Conservation (phyloP, 306 rosid genomes). For the Styphnolobium japonicum region DNA sequence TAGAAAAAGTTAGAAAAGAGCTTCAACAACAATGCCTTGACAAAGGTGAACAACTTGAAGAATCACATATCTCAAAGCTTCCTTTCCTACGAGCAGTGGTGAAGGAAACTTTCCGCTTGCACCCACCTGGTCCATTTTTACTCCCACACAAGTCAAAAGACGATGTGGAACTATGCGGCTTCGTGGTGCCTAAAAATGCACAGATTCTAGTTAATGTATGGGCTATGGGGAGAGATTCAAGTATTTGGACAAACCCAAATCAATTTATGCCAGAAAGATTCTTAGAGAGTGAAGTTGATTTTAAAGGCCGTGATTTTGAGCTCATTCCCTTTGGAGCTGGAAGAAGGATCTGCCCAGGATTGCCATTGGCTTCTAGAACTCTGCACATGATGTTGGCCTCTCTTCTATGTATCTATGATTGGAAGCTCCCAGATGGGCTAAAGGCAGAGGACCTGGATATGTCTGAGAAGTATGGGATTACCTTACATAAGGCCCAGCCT, state of each 20-base stretch:
- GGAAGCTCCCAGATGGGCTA: conserved; percentile 25
- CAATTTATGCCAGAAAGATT: conserved; percentile 30
- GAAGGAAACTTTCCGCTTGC: conserved; percentile 39
- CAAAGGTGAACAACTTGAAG: conserved; percentile 5
- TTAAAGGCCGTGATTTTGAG: conserved; percentile 27
- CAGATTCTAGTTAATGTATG: conserved; percentile 32
- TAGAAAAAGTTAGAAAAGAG: conserved; percentile 12
- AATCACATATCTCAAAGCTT: conserved; percentile 11
- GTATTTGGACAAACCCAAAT: conserved; percentile 28
- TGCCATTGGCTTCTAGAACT: conserved; percentile 19
- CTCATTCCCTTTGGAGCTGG: conserved; percentile 47
- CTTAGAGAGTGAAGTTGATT: conserved; percentile 2
- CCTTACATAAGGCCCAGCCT: conserved; percentile 9
- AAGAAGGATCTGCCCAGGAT: conserved; percentile 39
- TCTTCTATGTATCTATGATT: conserved; percentile 13
- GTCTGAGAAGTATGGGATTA: neutral
- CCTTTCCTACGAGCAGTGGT: conserved; percentile 28
- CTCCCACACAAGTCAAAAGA: conserved; percentile 18
- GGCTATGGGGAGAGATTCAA: conserved; percentile 43
- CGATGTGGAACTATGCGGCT: neutral
- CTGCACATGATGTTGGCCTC: conserved; percentile 21
- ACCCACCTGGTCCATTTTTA: conserved; percentile 35
- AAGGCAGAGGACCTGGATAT: conserved; percentile 7
- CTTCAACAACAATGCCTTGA: neutral
- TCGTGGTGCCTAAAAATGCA: conserved; percentile 25